Evolutionary conservation across 2,329 filamentous ascomycete species (phyloP), one percentile per base, ranked within the genome.

Genomic region (Penicillium sp.): DNA sequence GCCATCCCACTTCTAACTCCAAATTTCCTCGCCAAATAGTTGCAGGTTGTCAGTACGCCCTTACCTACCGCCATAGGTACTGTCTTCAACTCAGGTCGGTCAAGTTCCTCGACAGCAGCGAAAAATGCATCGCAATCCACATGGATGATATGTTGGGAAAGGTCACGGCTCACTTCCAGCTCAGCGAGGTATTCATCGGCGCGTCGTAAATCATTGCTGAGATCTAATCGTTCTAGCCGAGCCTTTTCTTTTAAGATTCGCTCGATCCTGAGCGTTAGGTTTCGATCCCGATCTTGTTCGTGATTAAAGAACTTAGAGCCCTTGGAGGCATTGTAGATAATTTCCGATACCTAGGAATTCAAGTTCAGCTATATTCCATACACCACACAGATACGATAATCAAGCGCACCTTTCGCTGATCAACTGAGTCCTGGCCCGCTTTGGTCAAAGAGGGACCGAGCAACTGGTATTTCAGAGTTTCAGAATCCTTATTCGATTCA

Each of bases 41-140:
- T 99, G 72, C 85, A 88, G 0, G 85, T 88, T 4, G 84, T 87
- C 40, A 88, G 70, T 2, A 88, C 85, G 7, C 85, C 85, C 63
- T 82, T 82, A 0, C 94, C 94, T 0, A 99, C 94, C 0, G 93
- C 91, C 75, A 99, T 97, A 0, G 94, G 94, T 0, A 96, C 78
- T 36, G 91, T 80, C 56, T 88, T 89, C 42, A 99, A 80, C 68
- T 96, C 92, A 0, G 93, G 94, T 1, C 88, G 82, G 65, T 90
- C 87, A 3, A 92, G 81, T 62, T 87, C 90, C 71, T 97, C 94
- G 0, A 97, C 94, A 0, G 94, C 91, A 0, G 94, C 94, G 67
- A 94, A 99, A 73, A 99, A 99, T 14, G 94, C 94, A 77, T 99
- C 94, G 73, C 94, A 97, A 71, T 99, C 94, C 44, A 97, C 83